Percentiles rank a stretch among this genome's conserved stretches.
Evolutionary conservation across 169 alveolate species (phyloP).

Genomic region (Eimeria maxima): DNA sequence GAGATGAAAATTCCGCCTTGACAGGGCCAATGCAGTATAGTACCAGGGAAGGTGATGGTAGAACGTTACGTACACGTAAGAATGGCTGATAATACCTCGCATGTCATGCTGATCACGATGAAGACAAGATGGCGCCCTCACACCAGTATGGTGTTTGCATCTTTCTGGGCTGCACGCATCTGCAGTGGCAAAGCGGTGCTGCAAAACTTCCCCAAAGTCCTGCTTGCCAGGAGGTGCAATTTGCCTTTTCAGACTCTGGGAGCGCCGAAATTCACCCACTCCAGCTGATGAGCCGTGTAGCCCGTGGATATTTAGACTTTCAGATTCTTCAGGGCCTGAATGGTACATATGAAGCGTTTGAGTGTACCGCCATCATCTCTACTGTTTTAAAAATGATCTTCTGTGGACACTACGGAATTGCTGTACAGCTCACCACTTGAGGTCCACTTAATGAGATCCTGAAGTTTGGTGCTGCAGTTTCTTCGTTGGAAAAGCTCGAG

Average conservation of each 20-base stretch:
- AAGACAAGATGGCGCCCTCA: slow-evolving; percentile 10
- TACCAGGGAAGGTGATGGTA: not conserved
- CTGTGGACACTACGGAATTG: not conserved
- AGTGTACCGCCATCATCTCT: not conserved
- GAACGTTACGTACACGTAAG: slow-evolving; percentile 30
- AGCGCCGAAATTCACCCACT: not conserved
- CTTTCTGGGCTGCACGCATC: not conserved
- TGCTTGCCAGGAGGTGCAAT: slow-evolving; percentile 57
- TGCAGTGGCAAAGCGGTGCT: slow-evolving; percentile 24
- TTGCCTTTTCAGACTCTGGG: slow-evolving; percentile 26
- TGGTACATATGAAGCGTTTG: not conserved
- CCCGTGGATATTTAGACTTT: not conserved
- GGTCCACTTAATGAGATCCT: slow-evolving; percentile 9
- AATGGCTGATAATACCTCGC: slow-evolving; percentile 48
- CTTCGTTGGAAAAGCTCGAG: slow-evolving; percentile 60
- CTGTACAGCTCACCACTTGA: not conserved
- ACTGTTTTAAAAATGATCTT: not conserved
- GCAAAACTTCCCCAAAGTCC: slow-evolving; percentile 6
- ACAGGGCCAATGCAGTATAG: not conserved
- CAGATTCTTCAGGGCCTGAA: slow-evolving; percentile 48
- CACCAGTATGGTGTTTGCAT: not conserved
- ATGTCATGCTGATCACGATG: slow-evolving; percentile 54
- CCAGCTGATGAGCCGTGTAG: not conserved
- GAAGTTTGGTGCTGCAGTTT: slow-evolving; percentile 44
- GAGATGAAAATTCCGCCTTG: not conserved